phyloP scores from a whole-genome alignment of 805 yeast species.

The Candida coleopterorum region DNA sequence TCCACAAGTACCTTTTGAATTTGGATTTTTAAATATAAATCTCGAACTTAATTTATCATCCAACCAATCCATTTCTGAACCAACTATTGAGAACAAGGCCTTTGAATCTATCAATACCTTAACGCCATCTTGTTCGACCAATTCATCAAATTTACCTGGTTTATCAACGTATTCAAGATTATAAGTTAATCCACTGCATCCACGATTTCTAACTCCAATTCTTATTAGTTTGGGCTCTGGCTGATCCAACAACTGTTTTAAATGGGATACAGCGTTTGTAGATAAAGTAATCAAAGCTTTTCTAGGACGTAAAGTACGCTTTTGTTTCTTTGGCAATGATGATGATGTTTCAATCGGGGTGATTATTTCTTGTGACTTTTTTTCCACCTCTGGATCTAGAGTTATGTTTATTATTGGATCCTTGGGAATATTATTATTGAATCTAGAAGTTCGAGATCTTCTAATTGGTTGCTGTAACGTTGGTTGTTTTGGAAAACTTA shows the following conservation, averaged over 20 bases:
- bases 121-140: slow-evolving; percentile 89
- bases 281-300: slow-evolving; percentile 85
- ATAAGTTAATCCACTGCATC: slow-evolving; percentile 93
- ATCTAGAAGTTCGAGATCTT: slow-evolving; percentile 28
- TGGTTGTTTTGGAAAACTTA: slow-evolving; percentile 13
- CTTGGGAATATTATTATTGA: slow-evolving; percentile 11
- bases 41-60: slow-evolving; percentile 87
- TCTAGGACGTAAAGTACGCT: slow-evolving; percentile 72
- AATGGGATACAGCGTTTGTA: slow-evolving; percentile 69
- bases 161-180: slow-evolving; percentile 82
- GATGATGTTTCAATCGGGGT: slow-evolving; percentile 3
- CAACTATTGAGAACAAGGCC: slow-evolving; percentile 92
- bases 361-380: slow-evolving; percentile 3
- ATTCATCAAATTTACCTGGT: slow-evolving; percentile 95
- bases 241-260: slow-evolving; percentile 59
- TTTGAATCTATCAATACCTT: slow-evolving; percentile 91
- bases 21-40: slow-evolving; percentile 92
- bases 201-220: slow-evolving; percentile 92
- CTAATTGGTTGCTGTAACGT: slow-evolving; percentile 16
- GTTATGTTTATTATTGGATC: slow-evolving; percentile 9
- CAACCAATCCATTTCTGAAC: slow-evolving; percentile 97
- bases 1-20: slow-evolving; percentile 96
- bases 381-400: slow-evolving; percentile 7
- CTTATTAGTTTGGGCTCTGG: slow-evolving; percentile 89
- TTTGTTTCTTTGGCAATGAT: slow-evolving; percentile 17